Evolutionary conservation across 164 flowering plant species (phyloP), one percentile per base, ranked within the genome.

Genomic region (Litsea cubeba): DNA sequence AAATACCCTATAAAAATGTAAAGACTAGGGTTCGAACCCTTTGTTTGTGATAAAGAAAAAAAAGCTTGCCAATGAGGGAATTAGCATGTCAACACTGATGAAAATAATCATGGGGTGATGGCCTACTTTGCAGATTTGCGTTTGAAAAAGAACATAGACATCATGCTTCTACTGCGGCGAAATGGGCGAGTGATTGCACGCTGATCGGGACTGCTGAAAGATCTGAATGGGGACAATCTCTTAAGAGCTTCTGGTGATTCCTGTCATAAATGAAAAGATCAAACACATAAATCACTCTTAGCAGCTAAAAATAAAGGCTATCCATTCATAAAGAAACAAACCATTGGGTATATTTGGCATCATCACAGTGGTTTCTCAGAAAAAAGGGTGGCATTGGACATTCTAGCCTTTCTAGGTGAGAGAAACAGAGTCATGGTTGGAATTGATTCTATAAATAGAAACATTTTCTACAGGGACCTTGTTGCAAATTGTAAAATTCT

Each of bases 131-230:
- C 51, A 23, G 84, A 72, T 79, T 91, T 92, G 72, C 78, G 89
- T 79, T 89, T 92, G 64, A 76, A 85, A 77, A 92, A 87, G 82
- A 89, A 86, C 32, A 87, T 79, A n/a, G 99, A 89, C 35, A 93
- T 81, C 87, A 95, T 65, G 74, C 93, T 93, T 82, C 83, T 95
- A 79, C 90, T 90, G 71, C 99, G 94, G 81, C 74, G 80, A 74
- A 95, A 91, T 49, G 87, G 80, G 18, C 0, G 60, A 71, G 90
- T 3, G 85, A 68, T 25, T 65, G 78, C 62, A 77, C 87, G 87
- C 22, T 82, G 84, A 69, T 73, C 82, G 68, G 76, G 79, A 58
- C 76, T 78, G 70, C 84, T 90, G 71, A 89, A 87, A 71, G 98
- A 92, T 78, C 87, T 83, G 77, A 75, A 83, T 57, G 87, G 79